Evolutionary conservation across 352 stramenopile genomes (phyloP), one percentile per base, ranked within the genome.

Genomic region (Phytophthora hibernalis): DNA sequence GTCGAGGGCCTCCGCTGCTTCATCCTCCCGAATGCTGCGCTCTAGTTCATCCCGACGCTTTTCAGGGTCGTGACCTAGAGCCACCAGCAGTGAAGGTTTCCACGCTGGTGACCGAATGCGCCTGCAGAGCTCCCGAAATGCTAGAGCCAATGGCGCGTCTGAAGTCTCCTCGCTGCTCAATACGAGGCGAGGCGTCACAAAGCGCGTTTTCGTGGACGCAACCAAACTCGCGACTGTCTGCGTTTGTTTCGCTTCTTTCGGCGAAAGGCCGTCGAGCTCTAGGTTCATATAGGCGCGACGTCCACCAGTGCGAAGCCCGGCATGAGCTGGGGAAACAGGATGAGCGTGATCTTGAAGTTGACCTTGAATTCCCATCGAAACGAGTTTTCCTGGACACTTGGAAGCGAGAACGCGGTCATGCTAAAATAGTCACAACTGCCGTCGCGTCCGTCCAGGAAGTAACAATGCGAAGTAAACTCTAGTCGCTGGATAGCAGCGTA

Each of bases 21-120:
- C 68, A 21, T 76, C 68, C 26, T 68, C 55, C 42, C 61, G 40
- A 22, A 72, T 76, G 2, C 50, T 61, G 37, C 51, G 55, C 30
- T 72, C 62, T 3, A 68, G 16, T 44, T 68, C 54, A 22, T 68
- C 62, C 49, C 56, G 68, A 30, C 26, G 47, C n/a, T 50, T 68
- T 12, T 75, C 57, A 5, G 38, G 42, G 44, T 78, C 58, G 15
- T 70, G 64, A 3, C 69, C 60, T 16, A 66, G 40, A 18, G 66
- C 20, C 5, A 77, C 22, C 20, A 76, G 45, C 9, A 76, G 33
- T 1, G 62, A 62, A 9, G 20, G 10, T 26, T 59, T 65, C 58
- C 49, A 68, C 16, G 13, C 42, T 31, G 54, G 35, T 9, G 63
- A 67, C 3, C 54, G 54, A 31, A 80, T 48, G 5, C 45, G 55